These are phyloP conservation scores for Pythium phragmiticola DNA, from an alignment of 352 stramenopile species.

Conservation along the genomic window DNA sequence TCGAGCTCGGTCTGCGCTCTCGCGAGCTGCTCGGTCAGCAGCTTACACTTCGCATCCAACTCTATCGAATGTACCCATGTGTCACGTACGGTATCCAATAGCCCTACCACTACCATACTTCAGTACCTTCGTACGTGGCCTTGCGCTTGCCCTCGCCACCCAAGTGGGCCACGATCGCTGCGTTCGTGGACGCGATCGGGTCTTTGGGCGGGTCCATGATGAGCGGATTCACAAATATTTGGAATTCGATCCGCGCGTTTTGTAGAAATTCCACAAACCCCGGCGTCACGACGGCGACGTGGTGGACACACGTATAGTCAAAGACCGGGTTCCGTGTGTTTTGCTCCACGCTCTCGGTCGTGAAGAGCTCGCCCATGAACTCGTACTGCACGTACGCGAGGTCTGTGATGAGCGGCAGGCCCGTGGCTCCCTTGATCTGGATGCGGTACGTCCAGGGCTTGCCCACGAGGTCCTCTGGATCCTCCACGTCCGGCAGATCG, in stretches of 20 bases:
- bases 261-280: conserved; percentile 88
- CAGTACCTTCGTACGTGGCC: conserved; percentile 26
- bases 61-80: conserved; percentile 25
- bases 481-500: conserved; percentile 71
- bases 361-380: conserved; percentile 91
- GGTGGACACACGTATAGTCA: conserved; percentile 88
- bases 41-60: conserved; percentile 49
- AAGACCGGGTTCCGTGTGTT: conserved; percentile 87
- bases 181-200: conserved; percentile 74
- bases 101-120: background rate
- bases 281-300: conserved; percentile 83
- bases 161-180: conserved; percentile 65
- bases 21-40: conserved; percentile 46
- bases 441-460: conserved; percentile 91
- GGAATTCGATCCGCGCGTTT: conserved; percentile 77
- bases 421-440: conserved; percentile 77
- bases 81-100: background rate
- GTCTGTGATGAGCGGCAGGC: conserved; percentile 88
- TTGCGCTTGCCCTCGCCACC: conserved; percentile 44
- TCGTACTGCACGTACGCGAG: conserved; percentile 93
- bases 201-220: conserved; percentile 85
- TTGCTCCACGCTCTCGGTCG: conserved; percentile 89
- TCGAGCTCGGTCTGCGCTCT: conserved; percentile 40
- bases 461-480: conserved; percentile 73
- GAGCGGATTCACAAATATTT: conserved; percentile 89